A percentile compares a stretch with the other conserved stretches of the same genome.
phyloP scores from a whole-genome alignment of 78 protist species.

The Creolimax fragrantissima region DNA sequence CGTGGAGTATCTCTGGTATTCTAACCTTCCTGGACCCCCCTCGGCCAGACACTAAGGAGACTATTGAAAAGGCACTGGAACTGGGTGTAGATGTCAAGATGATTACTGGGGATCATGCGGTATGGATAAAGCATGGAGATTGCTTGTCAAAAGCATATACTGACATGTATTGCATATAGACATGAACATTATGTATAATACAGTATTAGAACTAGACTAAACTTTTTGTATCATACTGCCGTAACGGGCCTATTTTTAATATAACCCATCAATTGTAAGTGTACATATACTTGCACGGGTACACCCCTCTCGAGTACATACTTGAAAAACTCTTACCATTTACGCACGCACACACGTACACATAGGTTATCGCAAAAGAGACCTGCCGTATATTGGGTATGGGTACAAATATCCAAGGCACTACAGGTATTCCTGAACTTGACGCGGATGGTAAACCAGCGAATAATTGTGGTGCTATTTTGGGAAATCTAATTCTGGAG shows the following conservation, averaged over 20 bases:
- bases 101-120: constrained; percentile 85
- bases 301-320: too few species aligned
- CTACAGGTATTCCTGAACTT: neutral
- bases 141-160: too few species aligned
- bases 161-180: too few species aligned
- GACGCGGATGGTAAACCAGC: constrained; percentile 25
- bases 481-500: constrained; percentile 38
- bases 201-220: too few species aligned
- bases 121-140: too few species aligned
- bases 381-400: constrained; percentile 58
- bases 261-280: too few species aligned
- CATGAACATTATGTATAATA: too few species aligned
- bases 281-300: too few species aligned
- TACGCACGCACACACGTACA: constrained; percentile 24
- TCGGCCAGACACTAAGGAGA: constrained; percentile 63
- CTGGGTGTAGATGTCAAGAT: constrained; percentile 76
- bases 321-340: neutral
- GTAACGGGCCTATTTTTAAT: too few species aligned
- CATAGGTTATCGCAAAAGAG: constrained; percentile 69
- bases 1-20: constrained; percentile 63
- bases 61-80: constrained; percentile 49
- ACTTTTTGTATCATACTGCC: too few species aligned
- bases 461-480: neutral
- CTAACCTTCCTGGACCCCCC: constrained; percentile 80
- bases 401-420: constrained; percentile 34